Conservation (phyloP, 176 grass and related monocot genomes). For the Juncus inflexus region DNA sequence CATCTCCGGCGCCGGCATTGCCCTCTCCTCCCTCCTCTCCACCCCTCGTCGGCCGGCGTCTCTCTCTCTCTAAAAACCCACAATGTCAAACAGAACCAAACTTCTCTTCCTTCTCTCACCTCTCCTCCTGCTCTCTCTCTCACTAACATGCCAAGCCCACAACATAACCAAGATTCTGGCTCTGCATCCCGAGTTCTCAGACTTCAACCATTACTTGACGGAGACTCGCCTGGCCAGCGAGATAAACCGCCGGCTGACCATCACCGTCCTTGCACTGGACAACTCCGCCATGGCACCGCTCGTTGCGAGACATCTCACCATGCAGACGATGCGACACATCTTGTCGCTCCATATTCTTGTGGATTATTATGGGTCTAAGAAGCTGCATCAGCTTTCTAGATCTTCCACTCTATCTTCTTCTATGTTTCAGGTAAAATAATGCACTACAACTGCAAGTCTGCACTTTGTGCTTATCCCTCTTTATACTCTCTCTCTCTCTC, state of each 20-base stretch:
- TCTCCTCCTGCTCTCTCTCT: background rate
- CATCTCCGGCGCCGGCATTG: slow-evolving; percentile 10
- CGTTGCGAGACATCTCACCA: slow-evolving; percentile 36
- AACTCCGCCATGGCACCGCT: slow-evolving; percentile 66
- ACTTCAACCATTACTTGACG: slow-evolving; percentile 81
- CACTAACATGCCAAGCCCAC: slow-evolving; percentile 32
- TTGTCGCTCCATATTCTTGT: slow-evolving; percentile 79
- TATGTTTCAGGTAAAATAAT: slow-evolving; percentile 56
- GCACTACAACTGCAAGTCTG: too few species aligned
- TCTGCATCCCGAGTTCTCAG: slow-evolving; percentile 64
- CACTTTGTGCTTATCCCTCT: too few species aligned
- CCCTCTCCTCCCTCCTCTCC: background rate
- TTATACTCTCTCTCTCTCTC: too few species aligned
- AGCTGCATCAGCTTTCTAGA: slow-evolving; percentile 78
- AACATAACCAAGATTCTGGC: slow-evolving; percentile 92
- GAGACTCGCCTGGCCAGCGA: slow-evolving; percentile 59
- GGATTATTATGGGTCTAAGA: slow-evolving; percentile 93
- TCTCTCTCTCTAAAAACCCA: background rate
- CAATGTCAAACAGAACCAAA: slow-evolving; percentile 28
- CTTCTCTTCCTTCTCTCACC: slow-evolving; percentile 20
- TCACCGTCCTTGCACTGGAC: slow-evolving; percentile 70
- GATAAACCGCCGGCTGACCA: slow-evolving; percentile 87
- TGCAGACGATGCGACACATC: slow-evolving; percentile 72
- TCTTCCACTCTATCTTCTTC: slow-evolving; percentile 60
- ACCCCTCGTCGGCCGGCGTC: background rate